Evolutionary conservation across 163 green algal genomes (phyloP).

Genomic region (Scenedesmus sp.): DNA sequence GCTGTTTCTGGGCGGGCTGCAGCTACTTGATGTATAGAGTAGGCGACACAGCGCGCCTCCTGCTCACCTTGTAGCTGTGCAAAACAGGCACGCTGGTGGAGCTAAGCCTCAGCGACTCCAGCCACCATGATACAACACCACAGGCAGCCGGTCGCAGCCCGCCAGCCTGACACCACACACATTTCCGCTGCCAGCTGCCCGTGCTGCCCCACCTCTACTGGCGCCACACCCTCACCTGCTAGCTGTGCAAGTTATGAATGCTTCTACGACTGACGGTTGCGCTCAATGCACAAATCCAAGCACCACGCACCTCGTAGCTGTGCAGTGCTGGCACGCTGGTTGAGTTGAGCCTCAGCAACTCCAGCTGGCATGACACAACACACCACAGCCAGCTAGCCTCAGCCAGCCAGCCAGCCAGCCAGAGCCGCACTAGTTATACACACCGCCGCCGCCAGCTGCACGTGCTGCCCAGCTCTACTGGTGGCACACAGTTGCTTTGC

Average conservation of each 20-base stretch:
- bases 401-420: no score
- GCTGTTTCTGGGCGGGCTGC: neutral
- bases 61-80: constrained; percentile 16
- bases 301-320: constrained; percentile 27
- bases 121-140: no score
- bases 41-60: neutral
- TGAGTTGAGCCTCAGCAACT: neutral
- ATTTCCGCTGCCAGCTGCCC: no score
- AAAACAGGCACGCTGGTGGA: neutral
- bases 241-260: neutral
- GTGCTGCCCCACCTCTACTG: neutral
- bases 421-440: neutral
- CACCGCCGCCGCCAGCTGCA: neutral
- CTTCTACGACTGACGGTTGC: neutral
- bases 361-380: neutral
- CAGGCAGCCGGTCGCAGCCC: no score
- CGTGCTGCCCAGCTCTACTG: neutral
- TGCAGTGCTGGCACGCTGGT: constrained; percentile 1
- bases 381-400: neutral
- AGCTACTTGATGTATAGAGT: no score
- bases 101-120: no score
- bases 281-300: neutral
- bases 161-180: no score
- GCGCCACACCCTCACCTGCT: neutral
- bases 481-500: no score